Evolutionary conservation across 331 rosid species (phyloP).

Genomic region (Dryas integrifolia): DNA sequence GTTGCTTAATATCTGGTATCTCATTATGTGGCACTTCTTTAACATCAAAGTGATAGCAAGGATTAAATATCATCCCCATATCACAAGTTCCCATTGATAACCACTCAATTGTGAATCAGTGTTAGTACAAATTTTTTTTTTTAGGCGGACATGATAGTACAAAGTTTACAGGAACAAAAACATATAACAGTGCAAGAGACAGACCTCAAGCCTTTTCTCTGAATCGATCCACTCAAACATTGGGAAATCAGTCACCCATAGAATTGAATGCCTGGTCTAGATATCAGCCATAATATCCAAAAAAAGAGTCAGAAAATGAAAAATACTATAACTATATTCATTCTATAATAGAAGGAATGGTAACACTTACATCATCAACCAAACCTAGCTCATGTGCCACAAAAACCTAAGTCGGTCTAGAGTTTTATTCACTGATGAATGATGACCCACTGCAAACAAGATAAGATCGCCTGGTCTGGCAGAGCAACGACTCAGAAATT

Average conservation of each 20-base stretch:
- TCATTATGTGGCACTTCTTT: no score
- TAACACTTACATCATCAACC: constrained; percentile 68
- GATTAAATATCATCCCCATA: no score
- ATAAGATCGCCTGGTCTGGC: constrained; percentile 68
- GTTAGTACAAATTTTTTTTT: no score
- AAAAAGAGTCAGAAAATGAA: constrained; percentile 26
- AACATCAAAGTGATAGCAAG: no score
- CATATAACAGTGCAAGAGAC: background rate
- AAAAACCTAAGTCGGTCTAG: constrained; percentile 73
- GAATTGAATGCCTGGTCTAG: constrained; percentile 78
- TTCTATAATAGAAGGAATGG: background rate
- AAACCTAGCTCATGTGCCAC: constrained; percentile 71
- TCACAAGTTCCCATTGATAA: no score
- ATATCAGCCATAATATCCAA: constrained; percentile 28
- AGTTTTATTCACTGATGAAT: constrained; percentile 64
- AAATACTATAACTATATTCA: constrained; percentile 1
- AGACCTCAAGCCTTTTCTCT: constrained; percentile 91
- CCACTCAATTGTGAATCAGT: no score
- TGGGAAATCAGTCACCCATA: constrained; percentile 96
- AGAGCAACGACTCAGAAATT: constrained; percentile 55
- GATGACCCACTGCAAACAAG: constrained; percentile 77
- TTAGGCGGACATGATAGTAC: no score
- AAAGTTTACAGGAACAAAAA: background rate
- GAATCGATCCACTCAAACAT: constrained; percentile 96
- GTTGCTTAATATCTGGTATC: no score